Conservation (phyloP, 148 eudicot genomes). For the Camellia lanceoleosa region DNA sequence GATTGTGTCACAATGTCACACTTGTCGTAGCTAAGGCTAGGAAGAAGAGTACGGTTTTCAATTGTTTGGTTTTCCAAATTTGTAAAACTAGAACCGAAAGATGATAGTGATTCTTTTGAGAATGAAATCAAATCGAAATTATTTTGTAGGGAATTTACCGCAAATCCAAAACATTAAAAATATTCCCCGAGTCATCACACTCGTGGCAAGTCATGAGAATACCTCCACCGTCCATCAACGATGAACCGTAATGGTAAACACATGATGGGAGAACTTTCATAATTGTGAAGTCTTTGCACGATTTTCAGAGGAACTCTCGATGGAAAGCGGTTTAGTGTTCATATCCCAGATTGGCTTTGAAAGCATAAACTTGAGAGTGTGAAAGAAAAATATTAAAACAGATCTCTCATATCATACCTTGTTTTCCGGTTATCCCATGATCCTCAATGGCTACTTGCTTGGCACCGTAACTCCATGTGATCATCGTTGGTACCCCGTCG, state of each 20-base stretch:
- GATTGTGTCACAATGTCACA: too few species aligned
- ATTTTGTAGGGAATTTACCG: constrained; percentile 31
- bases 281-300: constrained; percentile 76
- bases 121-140: background rate
- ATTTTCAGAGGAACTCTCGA: constrained; percentile 67
- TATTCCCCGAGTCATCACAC: constrained; percentile 72
- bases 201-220: constrained; percentile 69
- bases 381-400: background rate
- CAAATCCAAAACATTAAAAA: constrained; percentile 69
- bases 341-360: background rate
- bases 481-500: constrained; percentile 70
- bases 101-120: background rate
- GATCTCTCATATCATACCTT: constrained; percentile 34
- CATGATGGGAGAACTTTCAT: constrained; percentile 89
- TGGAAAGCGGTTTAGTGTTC: constrained; percentile 3
- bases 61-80: background rate
- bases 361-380: background rate
- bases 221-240: constrained; percentile 73
- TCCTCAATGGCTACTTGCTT: constrained; percentile 74
- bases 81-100: background rate
- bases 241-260: constrained; percentile 74
- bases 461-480: constrained; percentile 75
- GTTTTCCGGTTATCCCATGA: constrained; percentile 94
- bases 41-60: background rate
- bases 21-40: too few species aligned